phyloP scores from a whole-genome alignment of 176 grass and related monocot genomes.

The Lolium perenne region DNA sequence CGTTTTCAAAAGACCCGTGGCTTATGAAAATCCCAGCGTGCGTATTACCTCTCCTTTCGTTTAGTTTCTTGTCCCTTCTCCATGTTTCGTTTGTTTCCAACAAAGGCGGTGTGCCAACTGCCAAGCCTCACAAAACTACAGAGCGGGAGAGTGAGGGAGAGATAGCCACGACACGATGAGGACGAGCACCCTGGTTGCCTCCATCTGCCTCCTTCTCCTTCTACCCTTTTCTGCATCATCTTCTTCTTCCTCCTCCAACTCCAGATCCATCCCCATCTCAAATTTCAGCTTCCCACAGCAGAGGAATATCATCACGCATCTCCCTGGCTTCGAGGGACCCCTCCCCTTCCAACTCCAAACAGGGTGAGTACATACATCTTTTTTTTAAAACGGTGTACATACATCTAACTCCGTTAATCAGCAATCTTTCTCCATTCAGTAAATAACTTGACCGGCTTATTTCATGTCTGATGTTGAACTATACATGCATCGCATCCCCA shows the following conservation, averaged over 20 bases:
- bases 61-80: background rate
- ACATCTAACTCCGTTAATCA: background rate
- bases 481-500: background rate
- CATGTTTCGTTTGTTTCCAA: background rate
- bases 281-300: background rate
- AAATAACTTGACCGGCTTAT: background rate
- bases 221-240: background rate
- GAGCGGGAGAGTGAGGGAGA: background rate
- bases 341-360: constrained; percentile 48
- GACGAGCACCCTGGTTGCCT: background rate
- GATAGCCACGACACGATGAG: background rate
- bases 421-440: background rate
- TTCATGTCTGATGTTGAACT: background rate
- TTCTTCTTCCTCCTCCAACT: background rate
- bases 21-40: background rate
- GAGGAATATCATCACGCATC: constrained; percentile 19
- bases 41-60: background rate
- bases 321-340: constrained; percentile 40
- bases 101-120: background rate
- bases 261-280: background rate
- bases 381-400: no score
- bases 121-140: constrained; percentile 1
- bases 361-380: constrained; percentile 12
- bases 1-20: no score
- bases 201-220: background rate